phyloP scores from a whole-genome alignment of 73 alveolate species.

The Tetrahymena borealis region DNA sequence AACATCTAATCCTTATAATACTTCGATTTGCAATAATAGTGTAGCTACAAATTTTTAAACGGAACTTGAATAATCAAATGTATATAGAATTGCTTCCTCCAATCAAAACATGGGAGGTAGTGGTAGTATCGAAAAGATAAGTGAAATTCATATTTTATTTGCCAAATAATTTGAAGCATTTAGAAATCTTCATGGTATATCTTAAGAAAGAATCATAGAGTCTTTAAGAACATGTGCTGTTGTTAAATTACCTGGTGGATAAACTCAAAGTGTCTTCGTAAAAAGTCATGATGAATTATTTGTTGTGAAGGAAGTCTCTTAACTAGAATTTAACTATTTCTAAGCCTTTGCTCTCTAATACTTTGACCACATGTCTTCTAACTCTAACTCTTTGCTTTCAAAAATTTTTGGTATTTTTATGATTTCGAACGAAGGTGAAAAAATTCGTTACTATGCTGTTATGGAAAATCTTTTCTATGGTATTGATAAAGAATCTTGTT shows the following conservation, averaged over 20 bases:
- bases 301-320: conserved; percentile 19
- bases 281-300: conserved; percentile 30
- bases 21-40: not conserved
- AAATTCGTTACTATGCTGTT: conserved; percentile 16
- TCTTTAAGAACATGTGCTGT: conserved; percentile 6
- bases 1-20: not conserved
- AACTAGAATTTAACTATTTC: conserved; percentile 19
- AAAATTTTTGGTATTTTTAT: conserved; percentile 40
- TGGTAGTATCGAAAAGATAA: not conserved
- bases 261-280: conserved; percentile 9
- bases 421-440: conserved; percentile 10
- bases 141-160: conserved; percentile 14
- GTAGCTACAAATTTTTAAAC: not conserved
- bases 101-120: not conserved
- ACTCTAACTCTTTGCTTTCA: not conserved
- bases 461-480: conserved; percentile 44
- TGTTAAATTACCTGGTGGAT: conserved; percentile 33
- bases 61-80: not conserved
- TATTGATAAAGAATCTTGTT: conserved; percentile 17
- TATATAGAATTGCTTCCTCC: not conserved
- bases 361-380: conserved; percentile 34
- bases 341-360: conserved; percentile 31
- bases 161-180: conserved; percentile 39
- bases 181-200: conserved; percentile 9
- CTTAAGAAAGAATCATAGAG: conserved; percentile 12